phyloP scores from a whole-genome alignment of 345 rosid species.

The Leavenworthia alabamica region DNA sequence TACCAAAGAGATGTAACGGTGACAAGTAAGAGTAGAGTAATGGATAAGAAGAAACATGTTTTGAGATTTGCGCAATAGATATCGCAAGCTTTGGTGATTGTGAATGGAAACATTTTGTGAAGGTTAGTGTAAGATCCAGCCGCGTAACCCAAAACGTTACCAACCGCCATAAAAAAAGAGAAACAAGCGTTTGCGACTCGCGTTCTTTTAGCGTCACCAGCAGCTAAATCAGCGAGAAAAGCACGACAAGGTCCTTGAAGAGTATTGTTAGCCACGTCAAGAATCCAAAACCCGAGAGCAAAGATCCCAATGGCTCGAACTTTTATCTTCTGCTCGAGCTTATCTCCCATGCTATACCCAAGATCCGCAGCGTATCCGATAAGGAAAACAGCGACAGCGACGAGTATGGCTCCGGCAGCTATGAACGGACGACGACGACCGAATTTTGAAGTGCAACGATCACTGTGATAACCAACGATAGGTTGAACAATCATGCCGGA shows the following conservation, averaged over 20 bases:
- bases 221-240: constrained; percentile 84
- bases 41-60: constrained; percentile 61
- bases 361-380: constrained; percentile 76
- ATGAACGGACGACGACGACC: constrained; percentile 87
- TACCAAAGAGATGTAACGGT: constrained; percentile 38
- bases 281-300: constrained; percentile 75
- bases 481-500: no score
- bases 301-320: constrained; percentile 60
- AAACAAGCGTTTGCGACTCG: constrained; percentile 52
- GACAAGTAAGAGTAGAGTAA: constrained; percentile 40
- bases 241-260: no score
- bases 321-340: constrained; percentile 19
- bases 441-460: constrained; percentile 52
- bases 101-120: no score
- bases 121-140: no score
- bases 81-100: no score
- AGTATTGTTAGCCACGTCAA: no score
- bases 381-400: constrained; percentile 52
- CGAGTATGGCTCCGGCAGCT: constrained; percentile 42
- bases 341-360: constrained; percentile 50
- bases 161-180: constrained; percentile 90
- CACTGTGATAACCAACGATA: no score
- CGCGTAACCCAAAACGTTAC: no score
- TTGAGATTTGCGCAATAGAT: constrained; percentile 91
- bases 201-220: constrained; percentile 42